Base-by-base conservation (phyloP, 805 yeast genomes). In the Hanseniaspora singularis region DNA sequence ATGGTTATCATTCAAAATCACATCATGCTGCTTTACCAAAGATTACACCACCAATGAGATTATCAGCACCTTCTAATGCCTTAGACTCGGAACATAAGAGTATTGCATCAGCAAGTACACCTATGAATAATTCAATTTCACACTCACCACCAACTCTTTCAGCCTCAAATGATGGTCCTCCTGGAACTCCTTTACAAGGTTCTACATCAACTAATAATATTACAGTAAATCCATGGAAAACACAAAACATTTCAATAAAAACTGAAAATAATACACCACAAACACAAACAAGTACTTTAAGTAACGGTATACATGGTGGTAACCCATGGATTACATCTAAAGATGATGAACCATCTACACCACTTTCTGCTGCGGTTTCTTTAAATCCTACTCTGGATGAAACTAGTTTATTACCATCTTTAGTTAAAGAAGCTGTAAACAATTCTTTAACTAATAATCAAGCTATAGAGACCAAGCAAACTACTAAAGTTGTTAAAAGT, bases 11-110 rank as follows among this genome's bases (percentile, higher is more conserved):
- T n/a, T 40, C 46, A 14, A 48, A 42, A 18, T 40, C 50, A 4
- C 81, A 1, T 76, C 81, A 3, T 80, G 88, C 88, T 74, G 79
- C 57, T 31, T 39, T 48, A 31, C 51, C 59, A 22, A 50, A 51
- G 33, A 51, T 51, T 8, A 38, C 40, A 14, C 52, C 51, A 34
- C 50, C 51, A 28, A 19, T 55, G 40, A 49, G 51, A 31, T 52
- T 58, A 39, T 45, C 55, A 19, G 65, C 71, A 3, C 71, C 74
- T 7, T 56, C 70, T 3, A 63, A 62, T 7, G 58, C 60, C 60
- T 57, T 51, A 57, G 64, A 6, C 63, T 66, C 50, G 5, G 50
- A 47, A 15, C 50, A 47, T 19, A 57, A 71, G 52, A 66, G 51
- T 10, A 33, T 54, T 14, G 33, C 53, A 1, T 23, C 33, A n/a